phyloP scores from a whole-genome alignment of 768 basidiomycete species.

The Leccinum olivaceopallidum region DNA sequence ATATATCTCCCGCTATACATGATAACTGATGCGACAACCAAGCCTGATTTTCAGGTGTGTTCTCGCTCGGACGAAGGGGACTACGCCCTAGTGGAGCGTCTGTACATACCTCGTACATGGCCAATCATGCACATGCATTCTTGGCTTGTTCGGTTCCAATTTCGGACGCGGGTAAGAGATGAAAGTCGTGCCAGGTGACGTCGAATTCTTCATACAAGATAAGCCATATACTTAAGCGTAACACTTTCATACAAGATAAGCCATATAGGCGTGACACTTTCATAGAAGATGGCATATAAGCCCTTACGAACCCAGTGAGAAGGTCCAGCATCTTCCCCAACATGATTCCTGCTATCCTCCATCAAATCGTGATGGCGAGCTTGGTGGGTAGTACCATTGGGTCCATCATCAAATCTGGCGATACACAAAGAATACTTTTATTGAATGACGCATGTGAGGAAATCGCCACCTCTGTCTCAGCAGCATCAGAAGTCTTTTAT shows the following conservation, averaged over 20 bases:
- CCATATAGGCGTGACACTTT: not conserved
- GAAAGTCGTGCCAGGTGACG: not conserved
- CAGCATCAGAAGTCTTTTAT: not conserved
- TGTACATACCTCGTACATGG: not conserved
- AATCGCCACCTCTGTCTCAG: not conserved
- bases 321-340: not conserved
- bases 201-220: not conserved
- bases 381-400: no score
- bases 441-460: not conserved
- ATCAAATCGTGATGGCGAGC: not conserved
- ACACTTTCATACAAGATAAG: not conserved
- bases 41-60: not conserved
- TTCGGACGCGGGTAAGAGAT: not conserved
- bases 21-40: not conserved
- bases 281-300: not conserved
- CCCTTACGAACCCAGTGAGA: not conserved
- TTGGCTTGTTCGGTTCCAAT: not conserved
- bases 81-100: not conserved
- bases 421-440: not conserved
- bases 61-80: not conserved
- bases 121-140: not conserved
- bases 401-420: not conserved
- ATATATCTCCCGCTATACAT: not conserved
- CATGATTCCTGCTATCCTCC: not conserved
- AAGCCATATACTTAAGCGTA: no score